Evolutionary conservation across 2,329 filamentous ascomycete genomes (phyloP).

Genomic region (Colletotrichum scovillei): DNA sequence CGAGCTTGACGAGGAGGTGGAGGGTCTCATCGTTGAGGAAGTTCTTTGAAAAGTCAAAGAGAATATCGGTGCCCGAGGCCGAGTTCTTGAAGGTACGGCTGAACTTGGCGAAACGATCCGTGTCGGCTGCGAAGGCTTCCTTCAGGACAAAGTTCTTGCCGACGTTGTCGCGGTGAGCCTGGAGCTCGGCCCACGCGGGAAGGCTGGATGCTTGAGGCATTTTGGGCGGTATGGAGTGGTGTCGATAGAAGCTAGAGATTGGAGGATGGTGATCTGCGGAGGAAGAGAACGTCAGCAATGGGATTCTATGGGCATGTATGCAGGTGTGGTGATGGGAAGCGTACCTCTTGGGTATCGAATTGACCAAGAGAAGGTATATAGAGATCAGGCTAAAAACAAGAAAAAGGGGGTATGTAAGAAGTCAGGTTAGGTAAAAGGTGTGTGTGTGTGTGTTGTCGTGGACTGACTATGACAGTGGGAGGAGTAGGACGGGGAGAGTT

Average conservation of each 20-base stretch:
- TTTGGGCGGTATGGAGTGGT: constrained; percentile 40
- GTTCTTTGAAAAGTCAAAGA: constrained; percentile 99
- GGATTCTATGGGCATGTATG: neutral
- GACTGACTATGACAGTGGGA: constrained; percentile 20
- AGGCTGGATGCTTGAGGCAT: constrained; percentile 90
- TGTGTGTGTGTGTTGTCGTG: constrained; percentile 4
- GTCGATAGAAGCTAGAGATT: neutral
- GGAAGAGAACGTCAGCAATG: neutral
- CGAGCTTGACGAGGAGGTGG: constrained; percentile 86
- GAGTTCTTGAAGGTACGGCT: constrained; percentile 83
- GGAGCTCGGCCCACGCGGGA: constrained; percentile 88
- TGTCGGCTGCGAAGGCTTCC: constrained; percentile 90
- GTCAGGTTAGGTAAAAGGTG: neutral
- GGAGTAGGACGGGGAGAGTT: neutral
- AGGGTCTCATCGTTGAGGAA: constrained; percentile 95
- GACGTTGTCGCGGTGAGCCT: constrained; percentile 87
- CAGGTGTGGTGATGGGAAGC: neutral
- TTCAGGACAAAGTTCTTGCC: constrained; percentile 93
- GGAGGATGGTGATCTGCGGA: neutral
- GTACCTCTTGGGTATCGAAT: neutral
- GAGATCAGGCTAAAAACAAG: neutral
- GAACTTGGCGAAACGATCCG: constrained; percentile 90
- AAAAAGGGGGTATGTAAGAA: neutral
- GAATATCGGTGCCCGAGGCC: constrained; percentile 84
- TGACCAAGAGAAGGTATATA: neutral